A percentile compares a stretch with the other conserved stretches of the same genome.
These are phyloP conservation scores for Debaryomyces tyrocola DNA, from an alignment of 805 yeast genomes.

Conservation along the genomic window DNA sequence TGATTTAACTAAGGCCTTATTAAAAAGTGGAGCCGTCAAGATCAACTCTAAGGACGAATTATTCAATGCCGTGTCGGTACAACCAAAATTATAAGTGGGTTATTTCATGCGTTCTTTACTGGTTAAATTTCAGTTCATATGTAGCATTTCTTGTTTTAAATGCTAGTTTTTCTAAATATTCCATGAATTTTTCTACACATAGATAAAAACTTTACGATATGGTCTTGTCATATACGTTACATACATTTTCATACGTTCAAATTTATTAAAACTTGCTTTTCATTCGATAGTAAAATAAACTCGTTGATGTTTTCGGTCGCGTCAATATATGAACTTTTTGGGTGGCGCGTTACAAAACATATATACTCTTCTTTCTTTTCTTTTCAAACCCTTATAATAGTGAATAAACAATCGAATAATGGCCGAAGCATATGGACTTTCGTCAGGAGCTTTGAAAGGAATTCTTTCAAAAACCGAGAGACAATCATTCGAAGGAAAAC, in stretches of 20 bases:
- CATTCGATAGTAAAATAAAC: not conserved
- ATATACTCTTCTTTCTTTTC: constrained; percentile 1
- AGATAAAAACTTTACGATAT: too few species aligned
- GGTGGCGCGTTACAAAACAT: constrained; percentile 7
- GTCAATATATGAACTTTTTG: not conserved
- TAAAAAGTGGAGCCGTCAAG: constrained; percentile 59
- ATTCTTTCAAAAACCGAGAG: constrained; percentile 23
- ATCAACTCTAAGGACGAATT: constrained; percentile 41
- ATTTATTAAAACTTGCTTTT: not conserved
- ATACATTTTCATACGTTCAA: not conserved
- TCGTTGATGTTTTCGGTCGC: constrained; percentile 1
- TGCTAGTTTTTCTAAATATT: too few species aligned
- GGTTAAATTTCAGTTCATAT: too few species aligned
- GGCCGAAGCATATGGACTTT: constrained; percentile 16
- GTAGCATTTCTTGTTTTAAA: too few species aligned
- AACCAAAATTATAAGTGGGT: constrained; percentile 20
- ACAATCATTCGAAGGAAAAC: constrained; percentile 24
- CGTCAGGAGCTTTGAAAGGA: constrained; percentile 24
- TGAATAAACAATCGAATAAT: not conserved
- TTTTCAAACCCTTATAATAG: not conserved
- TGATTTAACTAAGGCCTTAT: constrained; percentile 74
- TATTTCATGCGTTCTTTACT: too few species aligned
- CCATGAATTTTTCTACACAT: too few species aligned
- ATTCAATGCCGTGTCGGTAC: constrained; percentile 36
- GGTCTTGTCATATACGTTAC: too few species aligned